phyloP scores from a whole-genome alignment of 1,139 yeast species.

The Pichia sp. region DNA sequence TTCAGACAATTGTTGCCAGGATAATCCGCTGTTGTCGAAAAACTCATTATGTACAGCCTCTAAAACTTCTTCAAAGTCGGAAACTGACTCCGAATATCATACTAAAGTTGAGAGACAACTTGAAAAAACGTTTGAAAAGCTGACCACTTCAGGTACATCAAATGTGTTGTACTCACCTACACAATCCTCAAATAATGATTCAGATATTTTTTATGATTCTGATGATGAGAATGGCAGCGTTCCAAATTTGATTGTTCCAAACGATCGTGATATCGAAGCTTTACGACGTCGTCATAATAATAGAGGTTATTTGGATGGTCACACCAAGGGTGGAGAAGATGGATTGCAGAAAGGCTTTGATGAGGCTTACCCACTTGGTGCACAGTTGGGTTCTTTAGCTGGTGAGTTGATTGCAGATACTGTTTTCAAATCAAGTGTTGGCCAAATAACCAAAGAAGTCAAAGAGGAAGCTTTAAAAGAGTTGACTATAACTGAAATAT shows the following conservation, averaged over 20 bases:
- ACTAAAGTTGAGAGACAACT: too few relatives aligned
- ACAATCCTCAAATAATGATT: neutral
- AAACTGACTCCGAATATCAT: too few relatives aligned
- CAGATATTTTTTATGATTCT: constrained; percentile 5
- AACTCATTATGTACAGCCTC: too few relatives aligned
- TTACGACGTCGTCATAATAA: constrained; percentile 62
- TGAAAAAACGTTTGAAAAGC: too few relatives aligned
- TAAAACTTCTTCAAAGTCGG: too few relatives aligned
- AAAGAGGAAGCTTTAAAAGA: constrained; percentile 39
- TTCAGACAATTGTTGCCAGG: neutral
- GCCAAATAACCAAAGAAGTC: constrained; percentile 17
- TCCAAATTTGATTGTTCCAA: constrained; percentile 7
- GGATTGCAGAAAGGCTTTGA: constrained; percentile 79
- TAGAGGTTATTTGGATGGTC: constrained; percentile 81
- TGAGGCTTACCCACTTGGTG: constrained; percentile 70
- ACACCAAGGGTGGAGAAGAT: constrained; percentile 60
- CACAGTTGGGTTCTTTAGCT: constrained; percentile 54
- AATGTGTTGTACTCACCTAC: neutral
- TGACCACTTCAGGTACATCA: too few relatives aligned
- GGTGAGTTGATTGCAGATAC: constrained; percentile 59
- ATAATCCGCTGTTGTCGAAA: too few relatives aligned
- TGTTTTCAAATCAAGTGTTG: constrained; percentile 1
- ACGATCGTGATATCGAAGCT: constrained; percentile 22
- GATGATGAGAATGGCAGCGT: neutral
- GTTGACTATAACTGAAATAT: constrained; percentile 44